Conservation (phyloP, 352 stramenopile species). For the Phytophthora fragariae region DNA sequence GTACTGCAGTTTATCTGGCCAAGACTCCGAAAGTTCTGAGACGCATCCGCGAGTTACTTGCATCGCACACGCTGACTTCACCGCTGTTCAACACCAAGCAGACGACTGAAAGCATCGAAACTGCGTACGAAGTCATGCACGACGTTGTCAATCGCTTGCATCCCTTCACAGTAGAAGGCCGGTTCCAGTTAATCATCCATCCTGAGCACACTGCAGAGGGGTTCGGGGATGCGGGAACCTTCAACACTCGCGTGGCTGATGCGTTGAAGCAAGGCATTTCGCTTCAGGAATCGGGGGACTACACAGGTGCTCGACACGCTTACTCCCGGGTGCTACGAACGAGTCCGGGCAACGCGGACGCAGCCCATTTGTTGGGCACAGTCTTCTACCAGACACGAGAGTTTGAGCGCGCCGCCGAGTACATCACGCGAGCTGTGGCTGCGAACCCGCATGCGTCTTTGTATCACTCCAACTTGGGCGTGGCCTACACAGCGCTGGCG, state of each 20-base stretch:
- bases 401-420: slow-evolving; percentile 18
- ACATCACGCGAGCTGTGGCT: slow-evolving; percentile 32
- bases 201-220: slow-evolving; percentile 18
- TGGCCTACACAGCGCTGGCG: slow-evolving; percentile 21
- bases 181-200: slow-evolving; percentile 59
- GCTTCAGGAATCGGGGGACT: slow-evolving; percentile 39
- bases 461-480: slow-evolving; percentile 44
- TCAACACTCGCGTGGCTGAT: slow-evolving; percentile 16
- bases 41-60: slow-evolving; percentile 44
- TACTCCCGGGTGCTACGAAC: slow-evolving; percentile 52
- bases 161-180: slow-evolving; percentile 18
- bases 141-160: slow-evolving; percentile 51
- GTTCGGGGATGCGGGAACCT: slow-evolving; percentile 7
- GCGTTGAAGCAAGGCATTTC: slow-evolving; percentile 36
- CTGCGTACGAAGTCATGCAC: slow-evolving; percentile 68
- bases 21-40: slow-evolving; percentile 23
- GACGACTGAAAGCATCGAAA: slow-evolving; percentile 72
- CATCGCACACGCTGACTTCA: slow-evolving; percentile 37
- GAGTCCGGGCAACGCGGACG: slow-evolving; percentile 42
- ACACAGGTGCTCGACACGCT: slow-evolving; percentile 36
- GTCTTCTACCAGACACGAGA: slow-evolving; percentile 35
- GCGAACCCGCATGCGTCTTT: slow-evolving; percentile 34
- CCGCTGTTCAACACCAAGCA: slow-evolving; percentile 81
- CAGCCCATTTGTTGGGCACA: slow-evolving; percentile 59
- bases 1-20: slow-evolving; percentile 64